Evolutionary conservation across 2,329 filamentous ascomycete species (phyloP).

Genomic region (Ascochyta rabiei): DNA sequence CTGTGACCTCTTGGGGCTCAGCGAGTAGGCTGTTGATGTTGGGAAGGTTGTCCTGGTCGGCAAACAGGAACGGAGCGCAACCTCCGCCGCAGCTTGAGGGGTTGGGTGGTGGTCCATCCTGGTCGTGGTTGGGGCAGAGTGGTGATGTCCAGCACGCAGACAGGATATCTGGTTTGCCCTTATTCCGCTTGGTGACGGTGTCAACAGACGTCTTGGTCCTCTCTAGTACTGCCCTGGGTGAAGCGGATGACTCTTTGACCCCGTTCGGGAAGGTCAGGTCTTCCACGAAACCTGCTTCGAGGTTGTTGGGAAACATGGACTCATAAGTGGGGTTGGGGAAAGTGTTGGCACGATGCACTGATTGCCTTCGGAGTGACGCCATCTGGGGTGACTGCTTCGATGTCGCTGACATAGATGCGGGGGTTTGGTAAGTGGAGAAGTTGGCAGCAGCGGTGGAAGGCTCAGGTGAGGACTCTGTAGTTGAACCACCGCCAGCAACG

Average conservation of each 20-base stretch:
- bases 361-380: constrained; percentile 31
- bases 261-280: constrained; percentile 47
- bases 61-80: constrained; percentile 50
- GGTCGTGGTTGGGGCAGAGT: constrained; percentile 48
- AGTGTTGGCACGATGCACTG: constrained; percentile 37
- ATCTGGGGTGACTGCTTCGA: constrained; percentile 35
- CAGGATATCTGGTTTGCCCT: constrained; percentile 45
- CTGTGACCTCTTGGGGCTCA: constrained; percentile 40
- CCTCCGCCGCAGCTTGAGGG: constrained; percentile 49
- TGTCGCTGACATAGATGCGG: constrained; percentile 27
- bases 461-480: constrained; percentile 48
- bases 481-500: constrained; percentile 39
- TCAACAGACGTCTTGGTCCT: constrained; percentile 22
- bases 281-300: constrained; percentile 44
- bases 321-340: constrained; percentile 45
- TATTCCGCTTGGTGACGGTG: constrained; percentile 44
- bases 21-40: constrained; percentile 37
- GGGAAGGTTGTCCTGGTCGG: constrained; percentile 40
- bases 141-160: constrained; percentile 52
- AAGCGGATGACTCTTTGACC: constrained; percentile 31
- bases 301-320: constrained; percentile 45
- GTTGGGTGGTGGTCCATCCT: constrained; percentile 47
- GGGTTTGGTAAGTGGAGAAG: constrained; percentile 32
- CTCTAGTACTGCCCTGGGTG: constrained; percentile 24
- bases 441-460: constrained; percentile 28